These are phyloP conservation scores for Nitzschia sp. DNA, from an alignment of 108 stramenopile genomes.

Conservation along the genomic window DNA sequence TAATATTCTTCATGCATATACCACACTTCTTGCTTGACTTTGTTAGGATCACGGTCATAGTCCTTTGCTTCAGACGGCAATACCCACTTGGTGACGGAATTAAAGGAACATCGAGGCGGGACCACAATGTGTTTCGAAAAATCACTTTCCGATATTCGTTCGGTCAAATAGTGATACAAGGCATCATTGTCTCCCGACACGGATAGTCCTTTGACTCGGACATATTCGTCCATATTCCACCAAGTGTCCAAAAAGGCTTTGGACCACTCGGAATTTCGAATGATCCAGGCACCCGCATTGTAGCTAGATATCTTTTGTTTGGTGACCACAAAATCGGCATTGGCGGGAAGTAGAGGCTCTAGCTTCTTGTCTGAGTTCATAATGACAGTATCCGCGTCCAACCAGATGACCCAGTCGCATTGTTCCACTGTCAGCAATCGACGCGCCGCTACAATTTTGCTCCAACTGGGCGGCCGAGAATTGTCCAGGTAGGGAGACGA, in stretches of 20 bases:
- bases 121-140: slow-evolving; percentile 20
- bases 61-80: background rate
- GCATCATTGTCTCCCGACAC: slow-evolving; percentile 36
- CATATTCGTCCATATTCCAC: slow-evolving; percentile 37
- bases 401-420: slow-evolving; percentile 40
- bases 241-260: slow-evolving; percentile 31
- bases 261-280: slow-evolving; percentile 31
- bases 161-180: slow-evolving; percentile 12
- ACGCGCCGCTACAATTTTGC: slow-evolving; percentile 28
- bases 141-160: slow-evolving; percentile 5
- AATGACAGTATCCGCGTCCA: slow-evolving; percentile 52
- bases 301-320: slow-evolving; percentile 16
- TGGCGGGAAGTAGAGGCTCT: slow-evolving; percentile 24
- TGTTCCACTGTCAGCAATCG: slow-evolving; percentile 10
- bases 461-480: slow-evolving; percentile 36
- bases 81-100: slow-evolving; percentile 26
- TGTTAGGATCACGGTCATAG: background rate
- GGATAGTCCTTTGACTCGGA: slow-evolving; percentile 28
- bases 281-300: slow-evolving; percentile 29
- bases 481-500: slow-evolving; percentile 18
- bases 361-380: slow-evolving; percentile 48
- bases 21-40: slow-evolving; percentile 21
- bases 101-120: slow-evolving; percentile 32
- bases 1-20: slow-evolving; percentile 31
- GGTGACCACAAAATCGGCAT: slow-evolving; percentile 18